These are phyloP conservation scores for Scheffersomyces stipitis DNA, from an alignment of 805 yeast genomes.

Conservation along the genomic window DNA sequence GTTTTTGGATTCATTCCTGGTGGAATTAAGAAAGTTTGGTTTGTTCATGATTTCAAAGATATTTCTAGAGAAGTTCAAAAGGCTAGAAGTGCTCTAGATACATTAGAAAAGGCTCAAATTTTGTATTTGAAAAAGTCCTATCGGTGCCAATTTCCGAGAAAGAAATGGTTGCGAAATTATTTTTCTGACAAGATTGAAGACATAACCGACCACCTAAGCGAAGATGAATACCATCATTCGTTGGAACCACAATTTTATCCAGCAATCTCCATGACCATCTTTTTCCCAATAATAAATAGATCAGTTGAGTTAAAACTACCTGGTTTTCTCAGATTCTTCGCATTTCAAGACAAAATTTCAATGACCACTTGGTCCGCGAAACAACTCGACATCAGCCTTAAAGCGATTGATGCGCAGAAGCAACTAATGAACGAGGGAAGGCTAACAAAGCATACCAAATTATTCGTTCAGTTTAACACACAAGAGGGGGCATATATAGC, in stretches of 20 bases:
- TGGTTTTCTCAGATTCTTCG: conserved; percentile 27
- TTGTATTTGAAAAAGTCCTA: conserved; percentile 15
- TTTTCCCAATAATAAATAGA: conserved; percentile 21
- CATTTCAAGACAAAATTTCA: conserved; percentile 18
- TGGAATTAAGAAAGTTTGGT: conserved; percentile 59
- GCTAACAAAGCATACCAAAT: conserved; percentile 36
- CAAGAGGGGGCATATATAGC: conserved; percentile 62
- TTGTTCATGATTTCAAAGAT: conserved; percentile 37
- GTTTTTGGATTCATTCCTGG: conserved; percentile 49
- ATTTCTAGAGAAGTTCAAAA: conserved; percentile 17
- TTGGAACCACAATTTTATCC: conserved; percentile 27
- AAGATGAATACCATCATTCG: neutral
- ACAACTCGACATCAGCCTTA: conserved; percentile 12
- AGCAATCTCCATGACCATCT: conserved; percentile 24
- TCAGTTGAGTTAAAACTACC: conserved; percentile 21
- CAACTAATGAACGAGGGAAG: conserved; percentile 14
- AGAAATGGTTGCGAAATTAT: neutral
- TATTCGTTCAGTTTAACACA: conserved; percentile 62
- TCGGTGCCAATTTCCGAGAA: conserved; percentile 46
- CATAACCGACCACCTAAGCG: conserved; percentile 1
- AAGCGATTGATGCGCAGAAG: conserved; percentile 19
- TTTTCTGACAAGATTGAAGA: conserved; percentile 1
- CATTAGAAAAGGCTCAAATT: conserved; percentile 29
- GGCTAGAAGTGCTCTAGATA: conserved; percentile 25
- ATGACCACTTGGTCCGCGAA: conserved; percentile 30